Base-by-base conservation (phyloP, 2,329 filamentous ascomycete genomes). In the Pseudogymnoascus sp. region DNA sequence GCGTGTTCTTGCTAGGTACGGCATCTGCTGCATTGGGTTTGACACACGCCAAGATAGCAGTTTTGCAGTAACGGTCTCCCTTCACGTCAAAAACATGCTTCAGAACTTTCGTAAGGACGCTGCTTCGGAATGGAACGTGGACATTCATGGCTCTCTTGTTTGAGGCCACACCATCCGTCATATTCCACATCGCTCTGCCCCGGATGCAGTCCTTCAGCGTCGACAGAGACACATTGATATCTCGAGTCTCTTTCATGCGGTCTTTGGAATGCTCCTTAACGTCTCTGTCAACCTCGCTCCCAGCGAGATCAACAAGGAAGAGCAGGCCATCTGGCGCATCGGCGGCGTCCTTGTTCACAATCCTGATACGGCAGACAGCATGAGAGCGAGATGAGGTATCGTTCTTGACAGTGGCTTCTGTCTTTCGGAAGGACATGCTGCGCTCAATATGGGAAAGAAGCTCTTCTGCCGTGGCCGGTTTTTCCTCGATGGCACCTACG, bases 181-280 rank as follows among this genome's bases (percentile, higher is more conserved):
- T 92, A 60, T 92, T 87, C 5, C 92, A 93, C 10, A 97, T 82
- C 0, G 92, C 75, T 39, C 76, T 75, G 1, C 75, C 77, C 1
- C 79, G 75, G 59, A 82, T 82, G 62, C 79, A 82, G 65, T 82
- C 80, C 63, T 82, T 82, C 2, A 82, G 73, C 0, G 78, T 96
- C 0, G 92, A 96, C 31, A 97, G 83, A 4, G 92, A 96, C 75
- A 95, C 95, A 81, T 97, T 97, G 83, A 97, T 97, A 74, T 97
- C 96, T 69, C 89, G 91, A 37, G 93, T 93, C 75, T 97, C 93
- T 63, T 90, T 87, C 29, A 97, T 83, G 21, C 93, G 85, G 69
- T 88, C 87, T 3, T 92, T 92, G 0, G 91, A 96, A 1, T 94
- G 93, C 74, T 96, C 91, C 29, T 92, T 97, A 0, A 90, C 86